These are phyloP conservation scores for Aureobasidium melanogenum DNA, from an alignment of 2,329 filamentous ascomycete species.

Conservation along the genomic window DNA sequence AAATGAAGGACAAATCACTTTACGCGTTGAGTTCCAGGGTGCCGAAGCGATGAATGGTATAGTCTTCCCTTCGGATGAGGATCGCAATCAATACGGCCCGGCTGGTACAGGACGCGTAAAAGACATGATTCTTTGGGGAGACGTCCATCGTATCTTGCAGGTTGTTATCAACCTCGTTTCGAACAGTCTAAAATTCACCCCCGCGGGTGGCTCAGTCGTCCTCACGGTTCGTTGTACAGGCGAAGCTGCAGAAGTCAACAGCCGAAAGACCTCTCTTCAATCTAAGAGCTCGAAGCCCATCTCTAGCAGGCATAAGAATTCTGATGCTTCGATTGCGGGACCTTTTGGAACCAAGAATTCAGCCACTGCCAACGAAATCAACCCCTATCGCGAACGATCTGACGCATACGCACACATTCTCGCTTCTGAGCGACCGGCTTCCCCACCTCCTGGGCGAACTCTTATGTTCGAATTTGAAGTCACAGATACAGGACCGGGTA, in stretches of 20 bases:
- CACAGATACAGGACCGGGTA: conserved; percentile 79
- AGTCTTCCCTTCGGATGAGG: neutral
- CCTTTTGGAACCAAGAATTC: conserved; percentile 17
- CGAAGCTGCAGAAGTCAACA: conserved; percentile 42
- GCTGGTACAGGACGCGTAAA: conserved; percentile 54
- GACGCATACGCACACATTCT: conserved; percentile 27
- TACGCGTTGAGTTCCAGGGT: conserved; percentile 60
- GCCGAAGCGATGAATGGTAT: conserved; percentile 24
- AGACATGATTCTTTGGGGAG: conserved; percentile 87
- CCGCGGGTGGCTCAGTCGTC: conserved; percentile 62
- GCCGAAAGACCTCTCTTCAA: conserved; percentile 32
- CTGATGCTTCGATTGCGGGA: conserved; percentile 10
- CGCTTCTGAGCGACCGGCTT: conserved; percentile 27
- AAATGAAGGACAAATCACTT: conserved; percentile 65
- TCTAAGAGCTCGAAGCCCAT: conserved; percentile 29
- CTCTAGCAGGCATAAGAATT: conserved; percentile 13
- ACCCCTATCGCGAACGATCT: conserved; percentile 30
- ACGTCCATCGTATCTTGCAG: conserved; percentile 82
- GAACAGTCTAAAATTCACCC: conserved; percentile 88
- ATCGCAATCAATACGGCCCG: conserved; percentile 48
- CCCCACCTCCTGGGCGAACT: conserved; percentile 53
- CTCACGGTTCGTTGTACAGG: conserved; percentile 67
- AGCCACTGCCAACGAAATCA: conserved; percentile 37
- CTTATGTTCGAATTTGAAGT: conserved; percentile 81
- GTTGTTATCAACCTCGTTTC: conserved; percentile 91